Conservation (phyloP, 108 stramenopile species). For the Chaetoceros tenuissimus region DNA sequence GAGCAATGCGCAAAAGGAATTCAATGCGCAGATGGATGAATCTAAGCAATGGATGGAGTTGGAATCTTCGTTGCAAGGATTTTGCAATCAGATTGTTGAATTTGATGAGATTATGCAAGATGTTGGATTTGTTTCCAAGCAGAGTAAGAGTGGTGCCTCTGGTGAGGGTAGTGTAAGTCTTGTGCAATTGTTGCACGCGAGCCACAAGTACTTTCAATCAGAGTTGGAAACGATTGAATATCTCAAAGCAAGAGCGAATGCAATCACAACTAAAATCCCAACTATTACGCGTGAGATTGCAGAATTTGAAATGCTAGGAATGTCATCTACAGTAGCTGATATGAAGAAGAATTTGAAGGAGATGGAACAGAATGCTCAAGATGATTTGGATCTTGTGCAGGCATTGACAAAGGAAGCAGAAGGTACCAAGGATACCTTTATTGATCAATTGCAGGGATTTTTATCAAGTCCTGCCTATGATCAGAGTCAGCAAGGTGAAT, state of each 20-base stretch:
- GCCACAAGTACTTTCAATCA: neutral
- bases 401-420: neutral
- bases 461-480: neutral
- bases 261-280: neutral
- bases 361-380: neutral
- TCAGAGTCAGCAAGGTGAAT: neutral
- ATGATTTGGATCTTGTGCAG: neutral
- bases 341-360: neutral
- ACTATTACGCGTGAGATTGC: neutral
- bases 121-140: too few species aligned
- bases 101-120: neutral
- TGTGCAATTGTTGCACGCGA: too few species aligned
- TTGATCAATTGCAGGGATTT: neutral
- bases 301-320: neutral
- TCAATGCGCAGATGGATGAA: neutral
- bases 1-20: neutral
- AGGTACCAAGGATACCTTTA: neutral
- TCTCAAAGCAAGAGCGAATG: neutral
- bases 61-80: neutral
- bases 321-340: neutral
- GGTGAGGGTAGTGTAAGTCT: too few species aligned
- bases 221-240: neutral
- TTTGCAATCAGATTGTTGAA: neutral
- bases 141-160: too few species aligned
- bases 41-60: neutral